Conservation (phyloP, 352 stramenopile species). For the Phytopythium litorale region DNA sequence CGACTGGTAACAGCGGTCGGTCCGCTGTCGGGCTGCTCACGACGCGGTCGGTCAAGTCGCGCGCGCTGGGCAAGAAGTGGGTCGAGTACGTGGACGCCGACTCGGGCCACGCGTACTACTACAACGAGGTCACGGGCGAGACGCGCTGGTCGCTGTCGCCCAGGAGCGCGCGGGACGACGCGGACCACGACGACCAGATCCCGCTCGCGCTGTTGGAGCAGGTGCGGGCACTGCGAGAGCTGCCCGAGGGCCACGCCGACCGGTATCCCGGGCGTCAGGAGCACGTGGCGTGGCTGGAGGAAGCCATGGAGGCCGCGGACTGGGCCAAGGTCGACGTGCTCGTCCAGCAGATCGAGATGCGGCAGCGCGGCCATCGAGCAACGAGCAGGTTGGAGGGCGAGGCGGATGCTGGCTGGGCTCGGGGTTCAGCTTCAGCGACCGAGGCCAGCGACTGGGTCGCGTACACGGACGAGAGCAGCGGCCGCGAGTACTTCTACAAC, state of each 20-base stretch:
- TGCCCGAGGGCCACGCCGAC: slow-evolving; percentile 19
- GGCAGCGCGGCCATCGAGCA: slow-evolving; percentile 48
- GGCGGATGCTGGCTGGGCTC: neutral
- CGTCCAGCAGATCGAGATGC: slow-evolving; percentile 66
- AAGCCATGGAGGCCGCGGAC: slow-evolving; percentile 47
- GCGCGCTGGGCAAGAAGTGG: slow-evolving; percentile 71
- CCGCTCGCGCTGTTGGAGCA: slow-evolving; percentile 50
- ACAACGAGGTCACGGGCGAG: slow-evolving; percentile 89
- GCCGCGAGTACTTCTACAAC: slow-evolving; percentile 43
- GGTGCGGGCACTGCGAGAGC: slow-evolving; percentile 44
- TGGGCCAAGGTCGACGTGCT: slow-evolving; percentile 70
- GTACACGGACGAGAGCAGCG: slow-evolving; percentile 21
- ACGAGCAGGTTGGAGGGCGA: slow-evolving; percentile 1
- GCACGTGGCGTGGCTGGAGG: slow-evolving; percentile 72
- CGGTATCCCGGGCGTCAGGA: slow-evolving; percentile 46
- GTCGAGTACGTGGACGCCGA: slow-evolving; percentile 76
- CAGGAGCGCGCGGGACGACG: slow-evolving; percentile 51
- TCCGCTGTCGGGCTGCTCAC: slow-evolving; percentile 16
- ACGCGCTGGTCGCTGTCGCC: slow-evolving; percentile 81
- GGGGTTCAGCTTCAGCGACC: neutral
- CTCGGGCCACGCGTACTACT: slow-evolving; percentile 88
- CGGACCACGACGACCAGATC: slow-evolving; percentile 51
- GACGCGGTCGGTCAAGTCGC: slow-evolving; percentile 27
- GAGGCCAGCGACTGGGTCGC: slow-evolving; percentile 14
- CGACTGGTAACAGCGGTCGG: slow-evolving; percentile 10